Evolutionary conservation across 768 basidiomycete genomes (phyloP), one percentile per base, ranked within the genome.

Genomic region (Lactarius quietus): DNA sequence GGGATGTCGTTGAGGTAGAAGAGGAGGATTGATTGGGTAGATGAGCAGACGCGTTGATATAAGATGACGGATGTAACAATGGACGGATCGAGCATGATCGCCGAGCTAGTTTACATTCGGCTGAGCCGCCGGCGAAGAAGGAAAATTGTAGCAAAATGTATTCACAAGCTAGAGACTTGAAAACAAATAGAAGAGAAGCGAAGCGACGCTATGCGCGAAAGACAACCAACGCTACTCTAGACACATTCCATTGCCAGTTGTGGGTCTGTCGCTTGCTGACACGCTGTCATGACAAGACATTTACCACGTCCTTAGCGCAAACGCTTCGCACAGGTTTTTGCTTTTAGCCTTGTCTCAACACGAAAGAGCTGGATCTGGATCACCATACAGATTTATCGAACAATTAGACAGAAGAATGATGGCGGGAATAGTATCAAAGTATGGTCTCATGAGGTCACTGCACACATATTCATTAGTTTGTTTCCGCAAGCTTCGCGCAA

Each of bases 391-490:
- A 62, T 62, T 66, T 66, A 58, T 48, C 45, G 23, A 39, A 68
- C 52, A 57, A 59, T 58, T 59, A 62, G 58, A 66, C 61, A 67
- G 45, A 56, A 28, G 55, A 35, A 38, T 48, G 66, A 31, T 55
- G 66, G 36, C 23, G 31, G 39, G 38, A 43, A 18, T 62, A 54
- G 35, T 51, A 26, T 45, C 41, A 43, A 56, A n/a, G 52, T 10
- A 38, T 17, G 28, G 45, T 35, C 35, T 75, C 71, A 75, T 43
- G 81, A 80, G 6, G 79, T 80, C 79, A 81, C 79, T 80, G 66
- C 51, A 57, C 54, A 12, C 26, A 51, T 10, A 59, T 62, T 18
- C 62, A 61, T 57, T 33, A 58, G 57, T 28, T 28, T 14, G 18
- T 60, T 20, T 63, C 12, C 41, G n/a, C 23, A 15, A 8, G 6